Percentiles rank a stretch among this genome's conserved stretches.
Conservation (phyloP, 192 early-diverging fungal genomes). For the Neocallimastix lanati region DNA sequence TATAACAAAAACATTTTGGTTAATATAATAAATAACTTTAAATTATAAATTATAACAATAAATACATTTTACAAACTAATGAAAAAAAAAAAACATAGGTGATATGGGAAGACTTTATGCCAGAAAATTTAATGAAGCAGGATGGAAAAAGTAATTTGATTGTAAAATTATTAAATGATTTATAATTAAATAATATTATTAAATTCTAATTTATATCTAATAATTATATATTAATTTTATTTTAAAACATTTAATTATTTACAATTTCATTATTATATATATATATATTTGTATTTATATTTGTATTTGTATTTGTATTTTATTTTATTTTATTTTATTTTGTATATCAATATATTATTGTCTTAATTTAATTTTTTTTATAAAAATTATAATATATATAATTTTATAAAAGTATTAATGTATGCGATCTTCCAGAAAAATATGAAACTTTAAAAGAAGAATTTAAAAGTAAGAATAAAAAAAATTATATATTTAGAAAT, state of each 20-base stretch:
- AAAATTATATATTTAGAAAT: not conserved
- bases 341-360: too few species aligned
- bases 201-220: too few species aligned
- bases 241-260: too few species aligned
- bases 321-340: not conserved
- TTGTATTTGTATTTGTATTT: too few species aligned
- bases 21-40: not conserved
- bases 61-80: too few species aligned
- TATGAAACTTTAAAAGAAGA: conserved; percentile 47
- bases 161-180: too few species aligned
- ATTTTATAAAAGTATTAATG: conserved; percentile 39
- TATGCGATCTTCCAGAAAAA: conserved; percentile 67
- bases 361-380: not conserved
- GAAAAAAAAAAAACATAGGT: conserved; percentile 18
- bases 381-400: not conserved
- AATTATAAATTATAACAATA: too few species aligned
- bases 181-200: too few species aligned
- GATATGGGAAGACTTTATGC: conserved; percentile 93
- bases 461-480: conserved; percentile 17
- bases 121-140: conserved; percentile 39
- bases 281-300: too few species aligned
- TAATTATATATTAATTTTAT: too few species aligned
- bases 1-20: too few species aligned
- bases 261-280: too few species aligned
- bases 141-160: conserved; percentile 71